phyloP scores from a whole-genome alignment of 2,329 filamentous ascomycete species.

The Diplodia intermedia region DNA sequence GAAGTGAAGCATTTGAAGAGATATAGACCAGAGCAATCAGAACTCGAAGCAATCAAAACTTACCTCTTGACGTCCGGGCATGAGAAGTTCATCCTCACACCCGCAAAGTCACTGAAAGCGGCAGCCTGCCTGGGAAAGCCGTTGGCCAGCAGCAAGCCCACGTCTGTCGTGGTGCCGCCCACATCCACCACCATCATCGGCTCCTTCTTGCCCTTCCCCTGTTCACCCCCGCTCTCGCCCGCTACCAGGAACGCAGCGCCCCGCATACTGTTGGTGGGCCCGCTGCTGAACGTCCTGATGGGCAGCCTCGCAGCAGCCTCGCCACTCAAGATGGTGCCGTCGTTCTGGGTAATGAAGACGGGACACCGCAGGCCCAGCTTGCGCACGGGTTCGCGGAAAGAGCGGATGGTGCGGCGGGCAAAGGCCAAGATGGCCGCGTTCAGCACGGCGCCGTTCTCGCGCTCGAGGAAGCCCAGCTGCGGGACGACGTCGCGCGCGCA shows the following conservation, averaged over 20 bases:
- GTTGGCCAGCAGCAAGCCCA: conserved; percentile 64
- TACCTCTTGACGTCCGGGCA: conserved; percentile 53
- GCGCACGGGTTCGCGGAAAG: conserved; percentile 61
- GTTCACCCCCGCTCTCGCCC: conserved; percentile 38
- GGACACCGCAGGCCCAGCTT: conserved; percentile 57
- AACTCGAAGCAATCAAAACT: conserved; percentile 39
- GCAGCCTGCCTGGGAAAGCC: conserved; percentile 68
- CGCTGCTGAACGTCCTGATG: conserved; percentile 67
- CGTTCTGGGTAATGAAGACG: conserved; percentile 69
- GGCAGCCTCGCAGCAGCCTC: conserved; percentile 62
- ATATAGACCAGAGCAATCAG: not conserved
- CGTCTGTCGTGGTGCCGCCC: conserved; percentile 70
- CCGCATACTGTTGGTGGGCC: conserved; percentile 66
- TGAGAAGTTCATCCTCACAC: conserved; percentile 62
- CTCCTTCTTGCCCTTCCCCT: conserved; percentile 34
- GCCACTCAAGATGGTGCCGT: conserved; percentile 65
- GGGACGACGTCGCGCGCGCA: conserved; percentile 54
- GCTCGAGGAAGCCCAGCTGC: conserved; percentile 60
- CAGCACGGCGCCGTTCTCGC: conserved; percentile 70
- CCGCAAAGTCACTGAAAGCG: conserved; percentile 66
- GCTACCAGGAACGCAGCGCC: conserved; percentile 62
- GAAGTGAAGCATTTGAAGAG: not conserved
- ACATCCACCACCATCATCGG: conserved; percentile 64
- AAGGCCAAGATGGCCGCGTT: conserved; percentile 68
- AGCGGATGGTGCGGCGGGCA: conserved; percentile 62